These are phyloP conservation scores for Colletotrichum tanaceti DNA, from an alignment of 2,329 filamentous ascomycete species.

Conservation along the genomic window DNA sequence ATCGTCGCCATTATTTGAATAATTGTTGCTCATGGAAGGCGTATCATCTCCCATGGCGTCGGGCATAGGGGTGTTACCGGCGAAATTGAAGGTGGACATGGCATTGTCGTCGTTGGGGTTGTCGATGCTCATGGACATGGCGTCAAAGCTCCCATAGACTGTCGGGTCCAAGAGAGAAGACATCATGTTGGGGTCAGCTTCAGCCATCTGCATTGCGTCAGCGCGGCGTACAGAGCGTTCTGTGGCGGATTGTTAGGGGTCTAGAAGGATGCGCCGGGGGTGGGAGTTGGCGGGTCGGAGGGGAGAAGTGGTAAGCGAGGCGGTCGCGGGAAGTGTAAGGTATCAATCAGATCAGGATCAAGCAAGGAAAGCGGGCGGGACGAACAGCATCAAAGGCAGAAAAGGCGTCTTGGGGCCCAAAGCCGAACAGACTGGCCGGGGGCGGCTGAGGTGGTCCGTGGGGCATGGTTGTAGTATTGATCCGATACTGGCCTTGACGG, in stretches of 20 bases:
- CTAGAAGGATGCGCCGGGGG: slow-evolving; percentile 21
- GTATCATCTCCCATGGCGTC: slow-evolving; percentile 36
- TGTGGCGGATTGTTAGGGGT: slow-evolving; percentile 12
- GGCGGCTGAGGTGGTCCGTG: slow-evolving; percentile 51
- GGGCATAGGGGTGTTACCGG: slow-evolving; percentile 45
- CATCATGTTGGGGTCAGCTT: slow-evolving; percentile 55
- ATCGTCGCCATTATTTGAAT: slow-evolving; percentile 36
- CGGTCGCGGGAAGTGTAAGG: slow-evolving; percentile 7
- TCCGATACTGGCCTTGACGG: slow-evolving; percentile 33
- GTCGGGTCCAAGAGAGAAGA: slow-evolving; percentile 57
- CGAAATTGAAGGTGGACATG: slow-evolving; percentile 43
- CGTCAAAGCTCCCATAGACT: slow-evolving; percentile 50
- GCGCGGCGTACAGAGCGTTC: slow-evolving; percentile 19
- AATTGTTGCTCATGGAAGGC: slow-evolving; percentile 33
- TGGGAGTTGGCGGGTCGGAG: slow-evolving; percentile 24
- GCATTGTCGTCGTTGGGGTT: slow-evolving; percentile 45
- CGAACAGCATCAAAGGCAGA: slow-evolving; percentile 40
- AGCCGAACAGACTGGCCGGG: slow-evolving; percentile 52
- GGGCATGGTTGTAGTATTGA: slow-evolving; percentile 48
- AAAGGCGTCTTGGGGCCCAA: slow-evolving; percentile 46
- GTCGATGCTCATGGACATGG: slow-evolving; percentile 59
- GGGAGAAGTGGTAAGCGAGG: slow-evolving; percentile 24
- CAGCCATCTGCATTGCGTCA: slow-evolving; percentile 43
- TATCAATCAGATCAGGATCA: slow-evolving; percentile 19
- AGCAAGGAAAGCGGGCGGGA: slow-evolving; percentile 26